Evolutionary conservation across 208 protist species (phyloP).

Genomic region (Crithidia acanthocephali): DNA sequence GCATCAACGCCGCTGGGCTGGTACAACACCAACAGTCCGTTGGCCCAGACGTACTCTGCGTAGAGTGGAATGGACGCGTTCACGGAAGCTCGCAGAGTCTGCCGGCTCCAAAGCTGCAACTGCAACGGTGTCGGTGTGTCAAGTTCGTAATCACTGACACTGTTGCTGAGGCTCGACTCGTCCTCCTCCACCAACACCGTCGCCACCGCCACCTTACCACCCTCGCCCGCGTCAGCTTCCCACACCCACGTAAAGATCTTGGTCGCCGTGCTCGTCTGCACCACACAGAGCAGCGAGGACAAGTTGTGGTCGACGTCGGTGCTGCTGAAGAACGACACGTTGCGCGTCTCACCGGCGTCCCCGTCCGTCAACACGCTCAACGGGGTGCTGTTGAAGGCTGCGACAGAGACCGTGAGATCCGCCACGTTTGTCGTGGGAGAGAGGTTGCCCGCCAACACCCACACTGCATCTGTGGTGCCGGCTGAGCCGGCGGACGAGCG

Average conservation of each 20-base stretch:
- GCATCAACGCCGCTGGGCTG: not conserved
- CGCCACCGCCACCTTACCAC: too few species aligned
- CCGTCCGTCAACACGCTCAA: not conserved
- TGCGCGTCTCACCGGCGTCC: not conserved
- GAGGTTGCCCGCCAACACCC: not conserved
- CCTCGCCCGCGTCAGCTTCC: not conserved
- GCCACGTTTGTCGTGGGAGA: not conserved
- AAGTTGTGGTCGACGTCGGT: not conserved
- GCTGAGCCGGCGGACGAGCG: not conserved
- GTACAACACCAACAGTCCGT: slow-evolving; percentile 23
- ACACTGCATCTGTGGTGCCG: not conserved
- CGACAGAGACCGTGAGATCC: not conserved
- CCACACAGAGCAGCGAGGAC: not conserved
- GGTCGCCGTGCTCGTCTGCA: slow-evolving; percentile 1
- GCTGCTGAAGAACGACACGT: not conserved
- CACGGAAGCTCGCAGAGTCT: not conserved
- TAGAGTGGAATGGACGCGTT: not conserved
- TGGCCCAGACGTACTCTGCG: slow-evolving; percentile 10
- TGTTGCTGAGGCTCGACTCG: not conserved
- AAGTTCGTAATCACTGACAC: not conserved
- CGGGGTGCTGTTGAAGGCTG: not conserved
- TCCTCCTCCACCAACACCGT: too few species aligned
- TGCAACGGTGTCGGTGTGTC: not conserved
- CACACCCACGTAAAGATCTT: not conserved
- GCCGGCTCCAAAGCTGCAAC: slow-evolving; percentile 7